Evolutionary conservation across 345 rosid genomes (phyloP), one percentile per base, ranked within the genome.

Genomic region (Brassica cretica): DNA sequence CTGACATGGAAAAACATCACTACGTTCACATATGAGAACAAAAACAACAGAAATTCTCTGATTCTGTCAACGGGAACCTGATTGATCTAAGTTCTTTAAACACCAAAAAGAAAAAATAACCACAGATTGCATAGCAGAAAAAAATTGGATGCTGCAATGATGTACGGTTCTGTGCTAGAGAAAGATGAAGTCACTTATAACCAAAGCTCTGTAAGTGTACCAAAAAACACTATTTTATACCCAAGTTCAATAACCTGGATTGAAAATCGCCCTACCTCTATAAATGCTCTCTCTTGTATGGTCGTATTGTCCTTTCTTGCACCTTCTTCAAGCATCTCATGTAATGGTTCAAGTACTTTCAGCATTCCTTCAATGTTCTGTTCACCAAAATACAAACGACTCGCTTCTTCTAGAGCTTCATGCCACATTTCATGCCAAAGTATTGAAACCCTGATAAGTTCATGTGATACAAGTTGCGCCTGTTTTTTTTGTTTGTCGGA

Each of bases 401-500:
- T 95, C 63, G 99, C 99, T 88, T 95, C 99, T 91, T 95, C 99
- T 78, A 95, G 76, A 53, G 88, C 96, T 80, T 95, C 99, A 79
- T 95, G 98, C 98, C 99, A 95, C 88, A 82, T 79, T 78, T 95
- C 99, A 82, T 95, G 98, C 99, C 99, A 95, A 79, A 95, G 99
- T 75, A 95, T 95, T 67, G 99, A 94, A 67, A 95, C 98, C 82
- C 99, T 88, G 82, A 95, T 89, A 72, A 95, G 88, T 72, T 95
- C 99, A 70, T 81, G 87, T 11, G 99, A 95, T 63, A 93, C 99
- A 76, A 93, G 93, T 83, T 93, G 96, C 67, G 99, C 98, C 99
- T 95, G 85, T 80, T 81, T 25, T 25, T 74, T 70, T 21, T 49
- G 4, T 37, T 39, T 64, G 75, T 62, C 19, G 37, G 60, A 49